phyloP scores from a whole-genome alignment of 352 stramenopile genomes.

The Pythium brassicae region DNA sequence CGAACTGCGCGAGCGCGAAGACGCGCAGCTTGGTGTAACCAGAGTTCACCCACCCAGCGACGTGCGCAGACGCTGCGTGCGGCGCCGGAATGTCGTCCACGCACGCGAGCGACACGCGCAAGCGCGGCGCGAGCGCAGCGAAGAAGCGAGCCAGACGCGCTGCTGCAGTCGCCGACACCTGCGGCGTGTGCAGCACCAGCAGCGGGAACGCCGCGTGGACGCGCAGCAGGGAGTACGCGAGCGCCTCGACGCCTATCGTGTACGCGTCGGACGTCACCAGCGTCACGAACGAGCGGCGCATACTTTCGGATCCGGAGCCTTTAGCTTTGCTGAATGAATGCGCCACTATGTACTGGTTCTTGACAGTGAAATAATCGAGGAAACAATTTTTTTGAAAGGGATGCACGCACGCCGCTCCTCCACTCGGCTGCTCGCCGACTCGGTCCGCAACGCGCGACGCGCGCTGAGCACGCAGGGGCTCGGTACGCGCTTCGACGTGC shows the following conservation, averaged over 20 bases:
- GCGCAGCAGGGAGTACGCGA: constrained; percentile 28
- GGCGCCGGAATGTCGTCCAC: constrained; percentile 28
- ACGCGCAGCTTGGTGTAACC: constrained; percentile 40
- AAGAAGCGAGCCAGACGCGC: constrained; percentile 25
- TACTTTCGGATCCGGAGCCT: too few species aligned
- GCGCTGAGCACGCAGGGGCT: constrained; percentile 13
- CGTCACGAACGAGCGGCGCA: constrained; percentile 21
- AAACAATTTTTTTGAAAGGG: too few species aligned
- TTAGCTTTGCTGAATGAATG: too few species aligned
- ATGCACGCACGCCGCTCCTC: too few species aligned
- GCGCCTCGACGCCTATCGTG: constrained; percentile 32
- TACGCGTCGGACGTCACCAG: constrained; percentile 37
- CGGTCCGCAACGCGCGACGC: neutral
- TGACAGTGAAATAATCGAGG: too few species aligned
- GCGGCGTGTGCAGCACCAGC: constrained; percentile 31
- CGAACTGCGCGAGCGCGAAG: constrained; percentile 66
- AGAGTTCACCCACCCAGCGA: constrained; percentile 37
- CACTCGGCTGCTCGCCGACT: neutral
- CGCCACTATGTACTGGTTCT: too few species aligned
- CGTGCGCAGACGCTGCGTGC: constrained; percentile 13
- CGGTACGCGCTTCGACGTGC: constrained; percentile 36
- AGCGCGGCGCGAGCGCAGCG: constrained; percentile 1
- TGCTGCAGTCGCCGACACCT: constrained; percentile 15
- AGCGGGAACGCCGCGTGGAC: constrained; percentile 11
- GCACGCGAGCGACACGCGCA: constrained; percentile 13